These are phyloP conservation scores for Acacia confusa DNA, from an alignment of 306 rosid genomes.

Conservation along the genomic window DNA sequence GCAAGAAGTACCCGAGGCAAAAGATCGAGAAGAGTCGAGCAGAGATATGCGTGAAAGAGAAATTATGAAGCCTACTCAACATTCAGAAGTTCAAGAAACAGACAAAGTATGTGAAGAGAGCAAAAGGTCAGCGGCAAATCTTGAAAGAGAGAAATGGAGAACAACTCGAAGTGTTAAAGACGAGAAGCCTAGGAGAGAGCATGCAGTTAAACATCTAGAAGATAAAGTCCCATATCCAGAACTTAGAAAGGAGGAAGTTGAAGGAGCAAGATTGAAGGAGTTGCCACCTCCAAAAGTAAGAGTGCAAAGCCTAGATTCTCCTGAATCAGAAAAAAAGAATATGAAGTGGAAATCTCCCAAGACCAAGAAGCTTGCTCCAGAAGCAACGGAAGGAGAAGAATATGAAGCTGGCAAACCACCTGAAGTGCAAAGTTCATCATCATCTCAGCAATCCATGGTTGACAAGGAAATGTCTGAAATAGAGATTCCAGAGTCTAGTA, in stretches of 20 bases:
- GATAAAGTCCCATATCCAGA: slow-evolving; percentile 6
- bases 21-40: not conserved
- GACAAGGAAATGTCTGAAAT: not conserved
- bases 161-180: slow-evolving; percentile 5
- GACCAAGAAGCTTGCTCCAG: not conserved
- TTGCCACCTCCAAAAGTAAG: slow-evolving; percentile 10
- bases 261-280: not conserved
- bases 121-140: not conserved
- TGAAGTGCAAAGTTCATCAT: not conserved
- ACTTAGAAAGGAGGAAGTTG: slow-evolving; percentile 3
- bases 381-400: slow-evolving; percentile 11
- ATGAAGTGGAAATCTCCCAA: slow-evolving; percentile 1
- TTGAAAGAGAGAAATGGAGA: slow-evolving; percentile 15
- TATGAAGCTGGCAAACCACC: slow-evolving; percentile 2
- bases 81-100: slow-evolving; percentile 23
- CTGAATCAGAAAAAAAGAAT: not conserved
- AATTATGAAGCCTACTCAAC: slow-evolving; percentile 23
- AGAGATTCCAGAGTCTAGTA: not conserved
- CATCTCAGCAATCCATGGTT: slow-evolving; percentile 5
- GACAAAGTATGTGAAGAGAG: slow-evolving; percentile 8
- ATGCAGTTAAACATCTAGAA: slow-evolving; percentile 1
- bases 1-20: not conserved
- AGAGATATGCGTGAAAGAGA: not conserved
- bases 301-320: slow-evolving; percentile 14
- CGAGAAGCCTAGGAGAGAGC: slow-evolving; percentile 21